Evolutionary conservation across 2,329 filamentous ascomycete species (phyloP).

Genomic region (Ambrosiella beaveri): DNA sequence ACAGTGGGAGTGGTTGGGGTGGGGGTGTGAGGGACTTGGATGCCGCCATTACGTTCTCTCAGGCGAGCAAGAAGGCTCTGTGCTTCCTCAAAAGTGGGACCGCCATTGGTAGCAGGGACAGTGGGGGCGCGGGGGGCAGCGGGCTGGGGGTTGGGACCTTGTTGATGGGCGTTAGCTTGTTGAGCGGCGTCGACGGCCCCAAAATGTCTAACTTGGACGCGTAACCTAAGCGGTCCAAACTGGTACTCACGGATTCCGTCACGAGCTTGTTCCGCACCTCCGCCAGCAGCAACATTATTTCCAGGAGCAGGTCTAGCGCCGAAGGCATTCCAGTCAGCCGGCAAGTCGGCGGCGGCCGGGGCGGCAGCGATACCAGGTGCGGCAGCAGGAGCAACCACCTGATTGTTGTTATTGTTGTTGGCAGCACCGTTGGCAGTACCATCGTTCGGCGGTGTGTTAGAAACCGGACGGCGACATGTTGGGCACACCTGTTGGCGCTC

Average conservation of each 20-base stretch:
- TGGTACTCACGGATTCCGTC: slow-evolving; percentile 11
- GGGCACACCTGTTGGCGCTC: slow-evolving; percentile 95
- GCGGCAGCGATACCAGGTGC: neutral
- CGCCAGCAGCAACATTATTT: neutral
- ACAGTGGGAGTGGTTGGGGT: neutral
- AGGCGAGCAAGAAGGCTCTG: neutral
- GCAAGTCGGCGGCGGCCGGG: slow-evolving; percentile 3
- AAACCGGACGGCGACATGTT: slow-evolving; percentile 76
- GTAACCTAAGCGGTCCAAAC: slow-evolving; percentile 7
- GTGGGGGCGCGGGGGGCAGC: neutral
- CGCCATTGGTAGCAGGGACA: neutral
- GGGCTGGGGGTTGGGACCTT: slow-evolving; percentile 1
- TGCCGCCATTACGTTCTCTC: neutral
- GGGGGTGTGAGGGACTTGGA: neutral
- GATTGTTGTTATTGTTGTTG: slow-evolving; percentile 15
- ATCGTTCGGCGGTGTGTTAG: slow-evolving; percentile 23
- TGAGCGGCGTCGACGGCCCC: slow-evolving; percentile 14
- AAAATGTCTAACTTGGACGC: slow-evolving; percentile 20
- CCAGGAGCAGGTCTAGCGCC: neutral
- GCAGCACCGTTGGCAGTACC: neutral
- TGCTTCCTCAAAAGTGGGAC: neutral
- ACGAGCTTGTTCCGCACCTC: neutral
- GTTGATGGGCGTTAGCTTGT: slow-evolving; percentile 12
- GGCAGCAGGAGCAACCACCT: slow-evolving; percentile 5
- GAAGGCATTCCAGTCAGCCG: neutral